These are phyloP conservation scores for Lindgomyces ingoldianus DNA, from an alignment of 495 filamentous ascomycete genomes.

Conservation along the genomic window DNA sequence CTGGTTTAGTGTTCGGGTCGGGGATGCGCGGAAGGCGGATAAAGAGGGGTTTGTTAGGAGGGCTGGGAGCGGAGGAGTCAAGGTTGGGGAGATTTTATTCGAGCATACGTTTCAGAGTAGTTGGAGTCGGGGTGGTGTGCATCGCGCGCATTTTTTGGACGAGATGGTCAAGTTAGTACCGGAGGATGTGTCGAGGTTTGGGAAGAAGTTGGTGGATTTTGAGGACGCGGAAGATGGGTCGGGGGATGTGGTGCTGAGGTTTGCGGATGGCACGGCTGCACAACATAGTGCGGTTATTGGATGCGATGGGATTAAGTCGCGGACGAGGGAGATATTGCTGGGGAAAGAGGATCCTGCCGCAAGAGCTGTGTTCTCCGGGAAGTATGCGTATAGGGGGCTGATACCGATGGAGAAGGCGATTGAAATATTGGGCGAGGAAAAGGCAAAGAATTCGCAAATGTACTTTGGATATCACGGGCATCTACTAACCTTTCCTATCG, in stretches of 20 bases:
- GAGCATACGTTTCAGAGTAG: slow-evolving; percentile 39
- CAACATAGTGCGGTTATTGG: slow-evolving; percentile 53
- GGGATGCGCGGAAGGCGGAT: slow-evolving; percentile 30
- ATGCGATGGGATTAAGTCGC: slow-evolving; percentile 61
- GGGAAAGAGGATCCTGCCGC: slow-evolving; percentile 45
- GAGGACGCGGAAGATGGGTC: slow-evolving; percentile 38
- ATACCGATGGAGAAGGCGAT: slow-evolving; percentile 62
- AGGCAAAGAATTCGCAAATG: slow-evolving; percentile 54
- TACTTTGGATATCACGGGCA: slow-evolving; percentile 62
- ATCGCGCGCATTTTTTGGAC: slow-evolving; percentile 62
- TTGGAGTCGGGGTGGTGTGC: slow-evolving; percentile 45
- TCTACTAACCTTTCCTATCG: slow-evolving; percentile 66
- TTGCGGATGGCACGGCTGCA: slow-evolving; percentile 57
- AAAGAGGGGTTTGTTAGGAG: slow-evolving; percentile 28
- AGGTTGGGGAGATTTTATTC: slow-evolving; percentile 41
- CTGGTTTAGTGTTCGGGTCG: slow-evolving; percentile 41
- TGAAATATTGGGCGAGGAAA: slow-evolving; percentile 53
- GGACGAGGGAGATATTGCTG: slow-evolving; percentile 51
- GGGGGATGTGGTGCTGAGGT: slow-evolving; percentile 50
- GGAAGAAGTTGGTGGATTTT: slow-evolving; percentile 45
- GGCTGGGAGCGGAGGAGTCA: neutral
- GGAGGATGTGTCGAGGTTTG: slow-evolving; percentile 45
- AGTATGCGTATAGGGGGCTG: slow-evolving; percentile 60
- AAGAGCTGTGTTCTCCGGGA: slow-evolving; percentile 50
- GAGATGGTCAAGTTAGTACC: slow-evolving; percentile 60